Conservation (phyloP, 352 stramenopile genomes). For the Pythium guiyangense region DNA sequence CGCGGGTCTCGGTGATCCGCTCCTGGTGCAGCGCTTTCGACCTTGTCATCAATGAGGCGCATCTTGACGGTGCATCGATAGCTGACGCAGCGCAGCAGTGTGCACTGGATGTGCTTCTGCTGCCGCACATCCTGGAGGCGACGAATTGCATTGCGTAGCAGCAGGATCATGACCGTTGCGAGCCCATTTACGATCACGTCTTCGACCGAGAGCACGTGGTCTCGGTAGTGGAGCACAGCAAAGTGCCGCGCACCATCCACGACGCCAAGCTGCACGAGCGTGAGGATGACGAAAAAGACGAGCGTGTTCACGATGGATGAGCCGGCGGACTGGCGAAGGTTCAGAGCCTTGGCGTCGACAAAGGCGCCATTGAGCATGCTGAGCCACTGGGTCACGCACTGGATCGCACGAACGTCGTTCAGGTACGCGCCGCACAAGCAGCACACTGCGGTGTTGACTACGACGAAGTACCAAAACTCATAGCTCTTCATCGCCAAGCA, state of each 20-base stretch:
- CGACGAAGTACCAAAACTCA: slow-evolving; percentile 20
- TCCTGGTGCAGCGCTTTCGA: neutral
- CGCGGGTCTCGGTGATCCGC: neutral
- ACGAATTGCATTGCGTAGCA: slow-evolving; percentile 19
- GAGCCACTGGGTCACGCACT: slow-evolving; percentile 7
- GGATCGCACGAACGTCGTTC: slow-evolving; percentile 8
- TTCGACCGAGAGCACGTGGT: slow-evolving; percentile 11
- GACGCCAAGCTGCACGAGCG: slow-evolving; percentile 3
- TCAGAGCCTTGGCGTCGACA: slow-evolving; percentile 14
- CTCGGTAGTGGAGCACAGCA: neutral
- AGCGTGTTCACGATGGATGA: neutral
- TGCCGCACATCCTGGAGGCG: slow-evolving; percentile 1
- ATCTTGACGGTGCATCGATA: slow-evolving; percentile 6
- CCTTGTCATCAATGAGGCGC: neutral
- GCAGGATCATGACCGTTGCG: slow-evolving; percentile 3
- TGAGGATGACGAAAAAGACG: neutral
- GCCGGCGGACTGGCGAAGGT: neutral
- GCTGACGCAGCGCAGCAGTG: slow-evolving; percentile 3
- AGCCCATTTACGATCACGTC: slow-evolving; percentile 17
- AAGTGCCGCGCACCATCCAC: slow-evolving; percentile 1
- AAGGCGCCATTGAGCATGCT: slow-evolving; percentile 8
- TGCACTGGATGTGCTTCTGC: neutral
- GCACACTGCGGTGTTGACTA: slow-evolving; percentile 9
- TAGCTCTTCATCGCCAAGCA: slow-evolving; percentile 12
- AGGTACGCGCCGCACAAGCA: slow-evolving; percentile 10